Evolutionary conservation across 2,329 filamentous ascomycete species (phyloP).

Genomic region (Neoarthrinium moseri): DNA sequence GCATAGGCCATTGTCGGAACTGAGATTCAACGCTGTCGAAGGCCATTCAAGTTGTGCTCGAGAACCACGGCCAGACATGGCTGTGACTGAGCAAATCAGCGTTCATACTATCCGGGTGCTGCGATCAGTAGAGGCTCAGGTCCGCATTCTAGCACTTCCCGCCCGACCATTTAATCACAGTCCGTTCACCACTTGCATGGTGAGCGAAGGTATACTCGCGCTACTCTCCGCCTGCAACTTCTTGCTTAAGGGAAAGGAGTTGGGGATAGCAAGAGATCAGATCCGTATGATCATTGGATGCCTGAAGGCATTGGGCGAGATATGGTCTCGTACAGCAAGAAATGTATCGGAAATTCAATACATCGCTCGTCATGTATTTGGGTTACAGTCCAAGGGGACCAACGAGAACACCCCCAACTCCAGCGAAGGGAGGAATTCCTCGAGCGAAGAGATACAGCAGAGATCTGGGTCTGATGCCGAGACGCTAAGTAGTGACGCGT

Average conservation of each 20-base stretch:
- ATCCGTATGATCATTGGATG: constrained; percentile 41
- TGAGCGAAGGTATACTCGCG: constrained; percentile 34
- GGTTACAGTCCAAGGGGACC: not conserved
- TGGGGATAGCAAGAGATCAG: constrained; percentile 36
- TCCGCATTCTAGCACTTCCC: constrained; percentile 36
- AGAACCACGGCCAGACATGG: constrained; percentile 15
- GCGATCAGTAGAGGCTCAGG: constrained; percentile 34
- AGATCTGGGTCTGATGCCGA: not conserved
- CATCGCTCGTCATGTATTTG: constrained; percentile 27
- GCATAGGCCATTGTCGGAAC: constrained; percentile 37
- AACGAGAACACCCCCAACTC: not conserved
- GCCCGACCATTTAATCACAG: constrained; percentile 31
- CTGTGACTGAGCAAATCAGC: constrained; percentile 23
- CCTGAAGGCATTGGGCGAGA: constrained; percentile 31
- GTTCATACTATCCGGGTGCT: constrained; percentile 39
- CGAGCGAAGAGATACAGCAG: not conserved
- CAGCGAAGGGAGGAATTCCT: not conserved
- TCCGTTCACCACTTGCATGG: constrained; percentile 40
- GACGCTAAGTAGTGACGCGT: not conserved
- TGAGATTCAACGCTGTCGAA: constrained; percentile 36
- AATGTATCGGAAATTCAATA: constrained; percentile 38
- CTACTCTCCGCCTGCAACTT: constrained; percentile 35
- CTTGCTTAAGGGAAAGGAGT: constrained; percentile 28
- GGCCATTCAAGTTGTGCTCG: constrained; percentile 34
- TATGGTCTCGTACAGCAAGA: constrained; percentile 34